These are phyloP conservation scores for Hemileccinum impolitum DNA, from an alignment of 768 basidiomycete species.

Conservation along the genomic window DNA sequence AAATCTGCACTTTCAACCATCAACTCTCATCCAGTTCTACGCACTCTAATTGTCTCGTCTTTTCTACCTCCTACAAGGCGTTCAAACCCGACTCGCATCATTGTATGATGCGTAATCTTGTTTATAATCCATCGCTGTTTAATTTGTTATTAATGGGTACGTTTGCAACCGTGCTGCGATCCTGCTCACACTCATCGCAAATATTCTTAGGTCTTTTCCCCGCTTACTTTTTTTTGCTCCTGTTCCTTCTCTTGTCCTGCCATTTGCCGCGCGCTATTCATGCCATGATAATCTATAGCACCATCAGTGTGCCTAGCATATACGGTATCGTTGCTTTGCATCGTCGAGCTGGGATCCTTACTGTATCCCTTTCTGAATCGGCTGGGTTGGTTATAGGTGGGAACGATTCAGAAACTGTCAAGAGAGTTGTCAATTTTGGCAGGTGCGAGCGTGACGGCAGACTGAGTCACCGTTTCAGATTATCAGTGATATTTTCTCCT, in stretches of 20 bases:
- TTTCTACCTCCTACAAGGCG: background rate
- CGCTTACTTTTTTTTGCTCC: background rate
- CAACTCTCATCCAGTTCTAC: background rate
- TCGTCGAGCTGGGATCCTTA: background rate
- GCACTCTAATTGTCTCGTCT: background rate
- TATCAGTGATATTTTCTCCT: background rate
- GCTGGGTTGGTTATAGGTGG: background rate
- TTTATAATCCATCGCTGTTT: background rate
- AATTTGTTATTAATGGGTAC: slow-evolving; percentile 1
- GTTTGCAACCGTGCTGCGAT: background rate
- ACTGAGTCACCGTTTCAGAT: background rate
- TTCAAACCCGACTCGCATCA: background rate
- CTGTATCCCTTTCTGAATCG: background rate
- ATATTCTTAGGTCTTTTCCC: background rate
- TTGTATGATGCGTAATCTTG: background rate
- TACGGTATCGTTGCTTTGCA: slow-evolving; percentile 8
- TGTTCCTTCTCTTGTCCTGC: background rate
- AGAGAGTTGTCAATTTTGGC: too few species aligned
- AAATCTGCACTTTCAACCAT: background rate
- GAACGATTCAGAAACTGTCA: background rate
- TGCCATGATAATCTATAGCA: slow-evolving; percentile 7
- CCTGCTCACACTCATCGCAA: slow-evolving; percentile 8
- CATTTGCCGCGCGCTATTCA: background rate
- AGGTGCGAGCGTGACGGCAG: background rate
- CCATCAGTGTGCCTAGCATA: slow-evolving; percentile 11